phyloP scores from a whole-genome alignment of 306 rosid genomes.

The Lathyrus aphaca region DNA sequence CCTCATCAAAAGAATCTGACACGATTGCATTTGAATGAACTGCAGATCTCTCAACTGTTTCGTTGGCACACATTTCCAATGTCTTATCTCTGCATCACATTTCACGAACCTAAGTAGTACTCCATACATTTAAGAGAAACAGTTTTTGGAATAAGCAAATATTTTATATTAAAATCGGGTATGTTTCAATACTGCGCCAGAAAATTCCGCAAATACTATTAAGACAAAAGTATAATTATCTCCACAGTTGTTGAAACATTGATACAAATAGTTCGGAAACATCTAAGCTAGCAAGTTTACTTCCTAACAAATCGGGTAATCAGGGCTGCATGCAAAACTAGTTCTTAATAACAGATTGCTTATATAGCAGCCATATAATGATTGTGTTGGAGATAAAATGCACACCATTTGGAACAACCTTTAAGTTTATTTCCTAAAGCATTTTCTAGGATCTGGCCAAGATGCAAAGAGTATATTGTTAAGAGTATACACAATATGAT shows the following conservation, averaged over 20 bases:
- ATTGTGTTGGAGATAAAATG: slow-evolving; percentile 1
- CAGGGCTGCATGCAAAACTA: slow-evolving; percentile 26
- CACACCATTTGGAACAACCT: slow-evolving; percentile 10
- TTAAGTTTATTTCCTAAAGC: slow-evolving; percentile 18
- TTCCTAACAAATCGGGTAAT: background rate
- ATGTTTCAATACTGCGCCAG: background rate
- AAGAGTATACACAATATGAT: slow-evolving; percentile 18
- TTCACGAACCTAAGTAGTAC: slow-evolving; percentile 25
- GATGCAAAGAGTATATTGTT: slow-evolving; percentile 6
- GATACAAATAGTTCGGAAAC: slow-evolving; percentile 14
- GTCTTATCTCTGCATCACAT: slow-evolving; percentile 69
- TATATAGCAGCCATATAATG: slow-evolving; percentile 11
- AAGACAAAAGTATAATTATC: slow-evolving; percentile 20
- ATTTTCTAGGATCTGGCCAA: slow-evolving; percentile 21
- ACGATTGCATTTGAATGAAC: slow-evolving; percentile 50
- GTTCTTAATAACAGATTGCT: slow-evolving; percentile 13
- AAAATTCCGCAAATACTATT: slow-evolving; percentile 4
- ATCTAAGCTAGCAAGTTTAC: slow-evolving; percentile 16
- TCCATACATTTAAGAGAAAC: slow-evolving; percentile 4
- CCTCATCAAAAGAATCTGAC: slow-evolving; percentile 86
- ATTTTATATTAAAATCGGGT: background rate
- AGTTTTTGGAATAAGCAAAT: slow-evolving; percentile 27
- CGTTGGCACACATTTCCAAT: slow-evolving; percentile 44
- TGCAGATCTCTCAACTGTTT: slow-evolving; percentile 49
- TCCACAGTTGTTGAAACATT: slow-evolving; percentile 1